These are phyloP conservation scores for Paramecium bursaria DNA, from an alignment of 73 alveolate genomes.

Conservation along the genomic window DNA sequence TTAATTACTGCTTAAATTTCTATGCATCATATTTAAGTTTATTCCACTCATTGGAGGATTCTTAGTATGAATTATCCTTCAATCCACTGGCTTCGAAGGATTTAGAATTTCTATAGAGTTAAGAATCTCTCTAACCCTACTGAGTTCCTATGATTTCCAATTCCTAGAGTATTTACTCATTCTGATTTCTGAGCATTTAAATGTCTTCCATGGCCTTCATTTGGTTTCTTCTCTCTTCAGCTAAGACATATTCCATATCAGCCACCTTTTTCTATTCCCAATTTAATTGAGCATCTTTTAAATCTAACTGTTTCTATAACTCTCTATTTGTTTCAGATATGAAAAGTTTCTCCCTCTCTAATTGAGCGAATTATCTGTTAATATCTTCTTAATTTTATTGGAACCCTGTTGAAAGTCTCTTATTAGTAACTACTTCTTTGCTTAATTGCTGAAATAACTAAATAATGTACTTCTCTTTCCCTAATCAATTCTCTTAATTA, in stretches of 20 bases:
- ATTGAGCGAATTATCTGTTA: slow-evolving; percentile 43
- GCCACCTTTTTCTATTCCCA: slow-evolving; percentile 45
- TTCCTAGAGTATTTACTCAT: slow-evolving; percentile 24
- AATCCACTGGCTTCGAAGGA: slow-evolving; percentile 6
- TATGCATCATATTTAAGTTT: slow-evolving; percentile 47
- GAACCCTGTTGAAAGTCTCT: slow-evolving; percentile 37
- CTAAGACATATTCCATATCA: slow-evolving; percentile 39
- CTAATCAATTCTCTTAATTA: slow-evolving; percentile 7
- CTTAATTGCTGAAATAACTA: slow-evolving; percentile 11
- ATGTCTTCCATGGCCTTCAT: slow-evolving; percentile 33
- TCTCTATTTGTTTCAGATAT: slow-evolving; percentile 28
- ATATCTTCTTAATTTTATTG: slow-evolving; percentile 21
- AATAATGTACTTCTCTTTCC: slow-evolving; percentile 31
- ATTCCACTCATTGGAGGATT: slow-evolving; percentile 41
- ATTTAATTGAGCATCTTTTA: slow-evolving; percentile 22
- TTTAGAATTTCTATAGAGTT: too few relatives aligned
- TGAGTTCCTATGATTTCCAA: too few relatives aligned
- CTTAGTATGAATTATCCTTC: slow-evolving; percentile 30
- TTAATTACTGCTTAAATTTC: slow-evolving; percentile 31
- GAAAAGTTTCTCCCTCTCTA: slow-evolving; percentile 44
- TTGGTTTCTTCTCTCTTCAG: not conserved
- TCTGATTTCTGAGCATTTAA: slow-evolving; percentile 2
- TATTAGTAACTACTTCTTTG: slow-evolving; percentile 2
- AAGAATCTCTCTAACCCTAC: too few relatives aligned
- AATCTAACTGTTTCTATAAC: slow-evolving; percentile 21